phyloP scores from a whole-genome alignment of 306 rosid genomes.

The Geum urbanum region DNA sequence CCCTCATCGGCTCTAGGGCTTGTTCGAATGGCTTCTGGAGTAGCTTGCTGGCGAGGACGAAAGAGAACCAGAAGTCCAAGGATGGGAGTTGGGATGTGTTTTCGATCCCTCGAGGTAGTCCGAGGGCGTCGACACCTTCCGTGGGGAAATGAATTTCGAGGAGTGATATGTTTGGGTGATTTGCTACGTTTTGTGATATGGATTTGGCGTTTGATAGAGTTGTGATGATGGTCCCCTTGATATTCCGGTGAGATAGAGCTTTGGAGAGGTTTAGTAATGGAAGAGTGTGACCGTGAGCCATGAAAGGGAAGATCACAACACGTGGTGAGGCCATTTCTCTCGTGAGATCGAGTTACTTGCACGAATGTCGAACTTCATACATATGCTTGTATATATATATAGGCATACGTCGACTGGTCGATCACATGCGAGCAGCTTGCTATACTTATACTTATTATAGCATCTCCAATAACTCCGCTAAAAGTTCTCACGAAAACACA shows the following conservation, averaged over 20 bases:
- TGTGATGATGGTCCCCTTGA: slow-evolving; percentile 29
- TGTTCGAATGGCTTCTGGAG: slow-evolving; percentile 26
- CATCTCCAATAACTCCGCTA: too few species aligned
- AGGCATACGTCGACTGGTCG: background rate
- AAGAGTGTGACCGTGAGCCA: slow-evolving; percentile 38
- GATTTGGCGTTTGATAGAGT: slow-evolving; percentile 26
- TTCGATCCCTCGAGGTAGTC: slow-evolving; percentile 32
- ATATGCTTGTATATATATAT: background rate
- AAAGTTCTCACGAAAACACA: too few species aligned
- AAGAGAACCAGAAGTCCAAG: background rate
- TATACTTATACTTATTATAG: too few species aligned
- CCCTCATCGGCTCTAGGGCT: slow-evolving; percentile 13
- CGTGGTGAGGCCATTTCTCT: slow-evolving; percentile 16
- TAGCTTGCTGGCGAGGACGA: slow-evolving; percentile 23
- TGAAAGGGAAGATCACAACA: slow-evolving; percentile 38
- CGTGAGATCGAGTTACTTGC: too few species aligned
- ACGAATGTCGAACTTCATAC: background rate
- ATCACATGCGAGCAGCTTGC: background rate
- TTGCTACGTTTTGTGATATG: slow-evolving; percentile 1
- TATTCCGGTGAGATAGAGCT: slow-evolving; percentile 23
- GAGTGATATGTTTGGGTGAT: slow-evolving; percentile 11
- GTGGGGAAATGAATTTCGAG: slow-evolving; percentile 28
- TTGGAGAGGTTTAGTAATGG: slow-evolving; percentile 34
- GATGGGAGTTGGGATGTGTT: slow-evolving; percentile 26
- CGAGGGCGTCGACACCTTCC: background rate